Percentiles rank a stretch among this genome's conserved stretches.
Evolutionary conservation across 306 rosid species (phyloP).

Genomic region (Gastrolobium bilobum): DNA sequence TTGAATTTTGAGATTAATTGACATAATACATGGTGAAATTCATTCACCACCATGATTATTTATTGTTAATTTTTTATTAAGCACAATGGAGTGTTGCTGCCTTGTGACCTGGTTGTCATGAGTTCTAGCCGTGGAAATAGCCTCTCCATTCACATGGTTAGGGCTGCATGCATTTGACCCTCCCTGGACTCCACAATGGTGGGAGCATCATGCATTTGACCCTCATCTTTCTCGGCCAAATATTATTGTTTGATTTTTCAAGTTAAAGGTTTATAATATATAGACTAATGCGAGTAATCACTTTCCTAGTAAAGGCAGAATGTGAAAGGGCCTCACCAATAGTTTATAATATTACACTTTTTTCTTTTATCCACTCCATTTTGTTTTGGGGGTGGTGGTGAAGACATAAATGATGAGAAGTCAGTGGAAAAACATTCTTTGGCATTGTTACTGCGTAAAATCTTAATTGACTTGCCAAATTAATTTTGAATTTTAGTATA

Average conservation of each 20-base stretch:
- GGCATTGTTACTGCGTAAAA: no score
- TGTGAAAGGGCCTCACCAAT: no score
- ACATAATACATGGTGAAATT: conserved; percentile 13
- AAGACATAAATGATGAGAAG: no score
- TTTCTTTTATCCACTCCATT: no score
- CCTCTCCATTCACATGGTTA: neutral
- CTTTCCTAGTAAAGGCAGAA: no score
- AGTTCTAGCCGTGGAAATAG: conserved; percentile 5
- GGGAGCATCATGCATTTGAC: conserved; percentile 4
- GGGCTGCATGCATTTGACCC: conserved; percentile 20
- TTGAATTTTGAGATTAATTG: neutral
- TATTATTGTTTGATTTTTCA: neutral
- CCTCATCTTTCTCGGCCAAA: neutral
- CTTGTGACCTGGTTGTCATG: neutral
- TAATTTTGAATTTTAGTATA: no score
- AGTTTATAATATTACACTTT: no score
- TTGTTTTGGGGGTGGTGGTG: no score
- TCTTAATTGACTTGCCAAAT: no score
- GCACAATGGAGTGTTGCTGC: conserved; percentile 13
- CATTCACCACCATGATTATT: neutral
- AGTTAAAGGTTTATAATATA: no score
- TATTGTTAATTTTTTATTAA: neutral
- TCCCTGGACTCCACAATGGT: conserved; percentile 2
- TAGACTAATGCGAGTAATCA: no score
- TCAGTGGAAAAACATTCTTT: no score